These are phyloP conservation scores for Corchorus olitorius DNA, from an alignment of 345 rosid species.

Conservation along the genomic window DNA sequence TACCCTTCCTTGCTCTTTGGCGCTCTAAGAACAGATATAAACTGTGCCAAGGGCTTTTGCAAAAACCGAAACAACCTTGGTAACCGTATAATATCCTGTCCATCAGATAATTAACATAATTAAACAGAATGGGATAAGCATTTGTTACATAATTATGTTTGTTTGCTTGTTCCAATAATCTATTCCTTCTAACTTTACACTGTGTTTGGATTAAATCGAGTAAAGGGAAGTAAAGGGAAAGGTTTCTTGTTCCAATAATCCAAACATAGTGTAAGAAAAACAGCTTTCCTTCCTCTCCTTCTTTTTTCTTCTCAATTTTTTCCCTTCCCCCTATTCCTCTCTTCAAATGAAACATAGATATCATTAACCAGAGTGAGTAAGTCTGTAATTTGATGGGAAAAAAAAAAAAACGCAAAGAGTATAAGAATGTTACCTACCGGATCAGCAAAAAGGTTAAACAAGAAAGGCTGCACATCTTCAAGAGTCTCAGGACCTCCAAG, in stretches of 20 bases:
- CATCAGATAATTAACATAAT: constrained; percentile 3
- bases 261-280: not conserved
- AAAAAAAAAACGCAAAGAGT: not conserved
- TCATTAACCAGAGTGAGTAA: not conserved
- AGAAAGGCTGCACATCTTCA: constrained; percentile 95
- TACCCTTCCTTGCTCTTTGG: constrained; percentile 99
- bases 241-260: not conserved
- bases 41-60: constrained; percentile 95
- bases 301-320: no score
- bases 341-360: no score
- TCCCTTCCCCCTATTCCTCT: no score
- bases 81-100: constrained; percentile 88
- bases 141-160: not conserved
- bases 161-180: not conserved
- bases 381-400: not conserved
- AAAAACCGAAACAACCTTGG: constrained; percentile 88
- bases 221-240: no score
- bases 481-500: constrained; percentile 99
- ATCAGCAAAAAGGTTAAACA: constrained; percentile 97
- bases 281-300: no score
- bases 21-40: constrained; percentile 83
- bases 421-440: constrained; percentile 59
- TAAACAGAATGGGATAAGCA: not conserved
- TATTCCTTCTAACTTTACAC: no score
- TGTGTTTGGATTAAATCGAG: no score